Base-by-base conservation (phyloP, 768 basidiomycete species). In the Lentinula detonsa region DNA sequence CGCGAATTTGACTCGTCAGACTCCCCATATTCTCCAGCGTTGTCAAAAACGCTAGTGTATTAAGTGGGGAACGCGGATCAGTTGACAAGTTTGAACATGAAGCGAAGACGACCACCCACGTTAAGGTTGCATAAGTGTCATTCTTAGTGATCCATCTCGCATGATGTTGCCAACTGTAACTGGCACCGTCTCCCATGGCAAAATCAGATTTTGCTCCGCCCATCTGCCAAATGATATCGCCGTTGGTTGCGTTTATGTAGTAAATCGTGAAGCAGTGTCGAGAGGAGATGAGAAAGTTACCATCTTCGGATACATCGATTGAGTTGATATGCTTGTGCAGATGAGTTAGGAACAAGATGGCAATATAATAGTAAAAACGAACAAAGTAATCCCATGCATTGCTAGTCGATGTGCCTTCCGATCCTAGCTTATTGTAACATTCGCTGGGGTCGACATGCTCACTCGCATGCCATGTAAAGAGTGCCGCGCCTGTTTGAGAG, bases 101-200 rank as follows among this genome's bases (percentile, higher is more conserved):
- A 13, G 1, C 40, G 11, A 8, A 33, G 31, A 2, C 1, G 11
- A 35, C 4, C 11, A 35, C 57, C 13, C 46, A 16, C 43, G 62
- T 35, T n/a, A 51, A 18, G 4, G 61, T 61, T 0, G 66, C 66
- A 42, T 50, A 63, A 18, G 55, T 50, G 37, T 63, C 31, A 1
- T 61, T 60, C 11, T 64, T 59, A 23, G 39, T 46, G 8, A 48
- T 53, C 64, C 64, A 67, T 28, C 66, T 56, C n/a, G 58, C 64
- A 43, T 67, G 65, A 53, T 67, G 65, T 49, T 67, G 66, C 45
- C 48, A 67, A 39, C 62, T 59, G 51, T 64, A 64, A 21, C 59
- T 49, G 9, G 61, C 53, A 35, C 64, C 60, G 39, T 63, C 18
- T 8, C 59, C 61, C n/a, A 56, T 54, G 16, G 66, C 60, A 46